phyloP scores from a whole-genome alignment of 768 basidiomycete species.

The Rhizopogon salebrosus region DNA sequence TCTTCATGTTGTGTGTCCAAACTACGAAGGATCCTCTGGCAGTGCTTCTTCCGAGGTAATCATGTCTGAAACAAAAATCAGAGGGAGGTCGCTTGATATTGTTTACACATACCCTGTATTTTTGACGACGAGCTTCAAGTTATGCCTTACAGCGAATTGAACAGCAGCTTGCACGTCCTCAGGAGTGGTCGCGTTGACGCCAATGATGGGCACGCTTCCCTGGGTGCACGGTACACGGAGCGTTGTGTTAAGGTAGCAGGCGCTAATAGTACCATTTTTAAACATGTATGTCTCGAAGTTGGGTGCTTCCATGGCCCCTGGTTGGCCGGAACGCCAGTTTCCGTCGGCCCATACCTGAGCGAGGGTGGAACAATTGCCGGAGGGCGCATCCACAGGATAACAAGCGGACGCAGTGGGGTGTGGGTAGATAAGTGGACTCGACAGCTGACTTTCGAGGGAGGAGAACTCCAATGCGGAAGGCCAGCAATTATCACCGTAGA shows the following conservation, averaged over 20 bases:
- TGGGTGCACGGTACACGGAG: conserved; percentile 16
- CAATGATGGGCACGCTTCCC: conserved; percentile 15
- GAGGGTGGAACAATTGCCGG: conserved; percentile 34
- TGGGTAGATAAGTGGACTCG: conserved; percentile 40
- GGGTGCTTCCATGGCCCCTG: conserved; percentile 34
- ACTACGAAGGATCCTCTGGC: conserved; percentile 33
- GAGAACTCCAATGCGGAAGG: conserved; percentile 31
- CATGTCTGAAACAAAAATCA: not conserved
- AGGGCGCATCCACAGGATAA: conserved; percentile 29
- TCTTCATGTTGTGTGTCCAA: conserved; percentile 38
- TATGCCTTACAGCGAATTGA: conserved; percentile 12
- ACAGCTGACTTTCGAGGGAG: conserved; percentile 30
- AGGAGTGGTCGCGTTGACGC: conserved; percentile 16
- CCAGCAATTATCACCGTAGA: conserved; percentile 34
- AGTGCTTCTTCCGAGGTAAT: conserved; percentile 34
- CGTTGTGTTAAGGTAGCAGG: conserved; percentile 27
- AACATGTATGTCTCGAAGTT: conserved; percentile 31
- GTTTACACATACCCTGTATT: conserved; percentile 14
- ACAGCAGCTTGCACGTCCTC: conserved; percentile 17
- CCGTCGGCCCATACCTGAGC: conserved; percentile 24
- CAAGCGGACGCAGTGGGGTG: conserved; percentile 36
- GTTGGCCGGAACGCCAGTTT: conserved; percentile 34
- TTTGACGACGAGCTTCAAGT: conserved; percentile 18
- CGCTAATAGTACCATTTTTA: conserved; percentile 42
- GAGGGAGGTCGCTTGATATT: not conserved